Conservation (phyloP, 805 yeast genomes). For the Candida ovalis region DNA sequence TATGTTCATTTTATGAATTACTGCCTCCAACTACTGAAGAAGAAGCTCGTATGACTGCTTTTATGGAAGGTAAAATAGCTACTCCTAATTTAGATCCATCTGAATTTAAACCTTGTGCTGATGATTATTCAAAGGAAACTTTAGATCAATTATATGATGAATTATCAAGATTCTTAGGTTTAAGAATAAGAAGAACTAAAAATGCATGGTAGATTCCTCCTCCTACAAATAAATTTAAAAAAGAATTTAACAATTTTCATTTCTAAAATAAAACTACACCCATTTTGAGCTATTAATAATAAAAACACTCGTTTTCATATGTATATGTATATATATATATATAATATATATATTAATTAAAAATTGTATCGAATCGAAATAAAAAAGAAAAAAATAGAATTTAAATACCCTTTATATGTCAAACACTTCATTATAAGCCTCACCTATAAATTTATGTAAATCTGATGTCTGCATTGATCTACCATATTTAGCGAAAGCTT, state of each 20-base stretch:
- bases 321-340: not conserved
- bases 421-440: slow-evolving; percentile 42
- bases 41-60: slow-evolving; percentile 46
- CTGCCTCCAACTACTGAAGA: slow-evolving; percentile 61
- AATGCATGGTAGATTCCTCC: slow-evolving; percentile 42
- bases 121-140: slow-evolving; percentile 43
- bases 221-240: not conserved
- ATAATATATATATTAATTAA: not conserved
- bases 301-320: not conserved
- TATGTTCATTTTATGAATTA: slow-evolving; percentile 73
- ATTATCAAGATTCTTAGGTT: slow-evolving; percentile 67
- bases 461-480: slow-evolving; percentile 86
- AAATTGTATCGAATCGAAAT: not conserved
- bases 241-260: no score
- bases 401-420: slow-evolving; percentile 7
- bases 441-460: slow-evolving; percentile 63
- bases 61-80: slow-evolving; percentile 47
- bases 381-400: not conserved
- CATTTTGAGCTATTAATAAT: no score
- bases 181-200: slow-evolving; percentile 45
- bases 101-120: slow-evolving; percentile 26
- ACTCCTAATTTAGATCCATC: slow-evolving; percentile 32
- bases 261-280: no score
- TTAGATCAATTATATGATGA: slow-evolving; percentile 54
- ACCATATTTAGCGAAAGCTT: slow-evolving; percentile 63